Conservation (phyloP, 2,329 filamentous ascomycete species). For the Didymella lethalis region DNA sequence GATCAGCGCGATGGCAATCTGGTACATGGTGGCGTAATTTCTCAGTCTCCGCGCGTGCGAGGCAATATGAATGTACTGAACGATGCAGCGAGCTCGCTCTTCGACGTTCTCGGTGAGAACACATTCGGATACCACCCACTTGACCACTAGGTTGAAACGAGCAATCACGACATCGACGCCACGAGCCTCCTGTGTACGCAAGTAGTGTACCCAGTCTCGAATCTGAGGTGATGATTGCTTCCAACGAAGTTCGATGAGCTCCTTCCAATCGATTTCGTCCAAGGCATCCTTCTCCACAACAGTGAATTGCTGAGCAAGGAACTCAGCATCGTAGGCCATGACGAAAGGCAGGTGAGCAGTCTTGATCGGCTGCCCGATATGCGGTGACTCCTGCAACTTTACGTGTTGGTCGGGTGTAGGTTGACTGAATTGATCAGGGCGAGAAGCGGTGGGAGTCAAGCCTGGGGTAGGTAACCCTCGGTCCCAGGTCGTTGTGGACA, state of each 20-base stretch:
- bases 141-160: conserved; percentile 87
- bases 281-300: conserved; percentile 86
- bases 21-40: conserved; percentile 85
- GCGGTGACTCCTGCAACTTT: conserved; percentile 33
- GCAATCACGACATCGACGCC: conserved; percentile 86
- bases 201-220: conserved; percentile 82
- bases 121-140: conserved; percentile 83
- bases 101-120: conserved; percentile 75
- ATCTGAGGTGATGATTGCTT: conserved; percentile 72
- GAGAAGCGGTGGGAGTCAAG: conserved; percentile 46
- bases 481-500: conserved; percentile 44
- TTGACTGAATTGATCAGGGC: conserved; percentile 29
- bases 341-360: conserved; percentile 76
- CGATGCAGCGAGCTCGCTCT: conserved; percentile 77
- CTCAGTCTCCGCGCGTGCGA: conserved; percentile 76
- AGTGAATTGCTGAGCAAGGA: conserved; percentile 82
- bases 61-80: conserved; percentile 84
- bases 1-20: conserved; percentile 78
- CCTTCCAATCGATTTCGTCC: conserved; percentile 88
- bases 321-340: conserved; percentile 79
- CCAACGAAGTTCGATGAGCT: conserved; percentile 84
- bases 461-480: conserved; percentile 50
- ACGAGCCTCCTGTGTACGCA: conserved; percentile 73
- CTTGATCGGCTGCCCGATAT: conserved; percentile 31
- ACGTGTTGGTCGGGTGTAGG: conserved; percentile 32